phyloP scores from a whole-genome alignment of 2,329 filamentous ascomycete species.

The Aspergillus udagawae region DNA sequence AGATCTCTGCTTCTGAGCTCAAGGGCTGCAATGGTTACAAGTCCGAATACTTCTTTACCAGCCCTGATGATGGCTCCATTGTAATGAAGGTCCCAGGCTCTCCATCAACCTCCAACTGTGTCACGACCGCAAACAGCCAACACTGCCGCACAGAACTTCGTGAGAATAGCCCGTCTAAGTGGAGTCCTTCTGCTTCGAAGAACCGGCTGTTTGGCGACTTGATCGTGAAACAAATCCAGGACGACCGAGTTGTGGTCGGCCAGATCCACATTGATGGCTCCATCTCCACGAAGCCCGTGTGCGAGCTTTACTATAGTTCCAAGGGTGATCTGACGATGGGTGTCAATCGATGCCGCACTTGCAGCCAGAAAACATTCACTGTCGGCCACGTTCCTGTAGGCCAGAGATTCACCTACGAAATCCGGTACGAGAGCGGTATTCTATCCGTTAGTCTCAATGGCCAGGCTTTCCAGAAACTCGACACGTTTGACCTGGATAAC shows the following conservation, averaged over 20 bases:
- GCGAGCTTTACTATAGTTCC: no score
- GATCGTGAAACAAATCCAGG: no score
- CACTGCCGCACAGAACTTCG: constrained; percentile 45
- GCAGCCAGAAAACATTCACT: no score
- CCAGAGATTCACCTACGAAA: constrained; percentile 35
- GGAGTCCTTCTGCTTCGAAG: constrained; percentile 35
- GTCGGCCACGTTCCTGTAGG: constrained; percentile 5
- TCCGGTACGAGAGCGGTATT: constrained; percentile 33
- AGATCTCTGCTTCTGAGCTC: no score
- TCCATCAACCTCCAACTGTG: constrained; percentile 28
- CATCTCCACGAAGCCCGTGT: no score
- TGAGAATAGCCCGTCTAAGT: constrained; percentile 27
- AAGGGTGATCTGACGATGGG: no score
- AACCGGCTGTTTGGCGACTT: constrained; percentile 8
- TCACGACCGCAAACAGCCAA: constrained; percentile 38
- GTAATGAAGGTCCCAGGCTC: constrained; percentile 41
- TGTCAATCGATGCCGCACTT: no score
- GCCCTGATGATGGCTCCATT: constrained; percentile 28
- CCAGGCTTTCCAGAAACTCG: constrained; percentile 18
- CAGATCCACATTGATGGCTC: no score
- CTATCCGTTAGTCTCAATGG: constrained; percentile 32
- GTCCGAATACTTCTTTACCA: constrained; percentile 36
- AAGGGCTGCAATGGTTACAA: constrained; percentile 34
- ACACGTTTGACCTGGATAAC: constrained; percentile 24
- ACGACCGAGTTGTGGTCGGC: no score